These are phyloP conservation scores for Phytophthora tentaculata DNA, from an alignment of 352 stramenopile genomes.

Conservation along the genomic window DNA sequence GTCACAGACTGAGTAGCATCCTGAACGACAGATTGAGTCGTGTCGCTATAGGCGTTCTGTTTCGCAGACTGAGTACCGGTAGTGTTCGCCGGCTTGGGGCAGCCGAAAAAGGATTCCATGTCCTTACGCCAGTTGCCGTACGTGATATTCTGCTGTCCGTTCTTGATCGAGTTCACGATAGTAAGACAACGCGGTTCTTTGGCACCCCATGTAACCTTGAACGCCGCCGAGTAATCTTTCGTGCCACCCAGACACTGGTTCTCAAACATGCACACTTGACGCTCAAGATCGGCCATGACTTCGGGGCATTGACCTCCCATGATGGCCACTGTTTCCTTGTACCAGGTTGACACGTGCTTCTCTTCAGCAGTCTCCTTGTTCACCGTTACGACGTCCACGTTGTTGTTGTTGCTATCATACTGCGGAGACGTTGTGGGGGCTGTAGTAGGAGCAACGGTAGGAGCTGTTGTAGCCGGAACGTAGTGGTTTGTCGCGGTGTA, in stretches of 20 bases:
- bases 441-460: constrained; percentile 2
- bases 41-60: constrained; percentile 17
- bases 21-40: constrained; percentile 14
- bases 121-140: constrained; percentile 39
- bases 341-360: constrained; percentile 44
- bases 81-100: constrained; percentile 36
- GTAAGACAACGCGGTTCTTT: constrained; percentile 47
- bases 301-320: constrained; percentile 44
- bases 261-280: constrained; percentile 60
- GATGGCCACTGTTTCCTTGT: constrained; percentile 37
- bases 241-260: constrained; percentile 56
- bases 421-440: constrained; percentile 6
- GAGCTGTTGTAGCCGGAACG: background rate
- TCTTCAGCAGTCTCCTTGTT: constrained; percentile 30
- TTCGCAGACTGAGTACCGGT: constrained; percentile 15
- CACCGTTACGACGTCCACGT: constrained; percentile 43
- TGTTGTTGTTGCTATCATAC: constrained; percentile 34
- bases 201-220: constrained; percentile 52
- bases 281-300: constrained; percentile 54
- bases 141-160: constrained; percentile 39
- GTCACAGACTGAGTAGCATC: constrained; percentile 6
- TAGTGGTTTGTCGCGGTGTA: background rate
- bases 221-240: constrained; percentile 45
- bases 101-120: constrained; percentile 55
- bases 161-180: constrained; percentile 53